Evolutionary conservation across 2,329 filamentous ascomycete genomes (phyloP), one percentile per base, ranked within the genome.

Genomic region (Paecilomyces variotii): DNA sequence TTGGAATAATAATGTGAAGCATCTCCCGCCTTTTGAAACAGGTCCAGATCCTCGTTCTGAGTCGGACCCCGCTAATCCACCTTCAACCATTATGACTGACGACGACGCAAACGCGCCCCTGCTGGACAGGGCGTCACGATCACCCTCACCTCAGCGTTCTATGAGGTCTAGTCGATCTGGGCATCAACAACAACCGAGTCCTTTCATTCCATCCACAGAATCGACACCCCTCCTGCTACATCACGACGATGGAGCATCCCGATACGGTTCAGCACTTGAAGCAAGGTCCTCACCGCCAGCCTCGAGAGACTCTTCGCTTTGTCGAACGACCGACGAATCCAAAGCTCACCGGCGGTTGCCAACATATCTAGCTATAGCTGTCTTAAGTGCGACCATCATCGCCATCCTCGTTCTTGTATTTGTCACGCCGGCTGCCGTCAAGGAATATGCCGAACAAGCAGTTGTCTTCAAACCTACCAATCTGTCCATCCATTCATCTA

Each of bases 401-500:
- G 71, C 81, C 28, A 90, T 96, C 65, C 86, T 97, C 59, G 75
- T 88, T 14, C 78, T 93, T 58, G 90, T 87, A 14, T 96, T 96
- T 75, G 83, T 96, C 57, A 84, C 88, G 0, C 92, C 93, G 1
- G 86, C 88, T 14, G 84, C 87, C 6, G 84, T 96, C 10, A 86
- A 96, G 74, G 84, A 90, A 70, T 99, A 99, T 74, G 90, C 89
- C 54, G 88, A 93, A 74, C 82, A 92, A 72, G 90, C 92, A 2
- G 82, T 87, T 26, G 85, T 93, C 19, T 84, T 99, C 64, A 85
- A 92, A 69, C 90, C 94, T 1, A 91, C 88, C 4, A 89, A 87
- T 64, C 76, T 99, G 24, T 91, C 91, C 1, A 86, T 99, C 60
- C 89, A 94, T 67, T 90, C 88, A 1, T 88, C 97, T 64, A 97